Conservation (phyloP, 495 filamentous ascomycete species). For the Cenococcum geophilum region DNA sequence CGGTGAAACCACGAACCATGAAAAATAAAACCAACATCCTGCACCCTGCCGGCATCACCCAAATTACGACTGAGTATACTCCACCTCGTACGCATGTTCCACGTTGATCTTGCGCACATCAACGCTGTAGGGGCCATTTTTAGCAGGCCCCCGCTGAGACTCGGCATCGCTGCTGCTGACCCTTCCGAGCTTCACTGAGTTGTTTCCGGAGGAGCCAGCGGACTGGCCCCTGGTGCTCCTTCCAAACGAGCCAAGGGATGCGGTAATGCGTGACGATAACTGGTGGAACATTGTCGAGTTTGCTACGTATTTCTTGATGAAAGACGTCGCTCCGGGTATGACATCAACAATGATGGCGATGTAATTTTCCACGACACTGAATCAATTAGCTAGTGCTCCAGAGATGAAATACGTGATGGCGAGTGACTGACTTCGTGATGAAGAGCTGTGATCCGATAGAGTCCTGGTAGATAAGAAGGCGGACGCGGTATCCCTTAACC, state of each 20-base stretch:
- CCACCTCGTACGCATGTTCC: too few species aligned
- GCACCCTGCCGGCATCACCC: too few species aligned
- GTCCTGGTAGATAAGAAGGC: constrained; percentile 1
- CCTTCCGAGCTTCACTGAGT: background rate
- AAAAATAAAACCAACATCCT: too few species aligned
- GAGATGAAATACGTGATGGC: background rate
- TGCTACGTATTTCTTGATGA: background rate
- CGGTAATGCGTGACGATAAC: constrained; percentile 1
- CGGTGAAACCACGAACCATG: too few species aligned
- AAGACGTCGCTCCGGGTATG: constrained; percentile 6
- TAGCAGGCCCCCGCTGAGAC: background rate
- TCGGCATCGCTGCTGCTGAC: constrained; percentile 4
- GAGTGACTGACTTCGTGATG: constrained; percentile 13
- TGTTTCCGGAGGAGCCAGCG: background rate
- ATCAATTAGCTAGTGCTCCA: background rate
- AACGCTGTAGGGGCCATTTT: too few species aligned
- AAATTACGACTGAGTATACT: too few species aligned
- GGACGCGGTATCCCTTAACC: constrained; percentile 14
- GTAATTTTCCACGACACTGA: constrained; percentile 9
- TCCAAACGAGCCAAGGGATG: background rate
- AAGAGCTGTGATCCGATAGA: constrained; percentile 11
- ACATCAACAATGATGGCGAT: constrained; percentile 2
- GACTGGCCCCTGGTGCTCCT: background rate
- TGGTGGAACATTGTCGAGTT: background rate
- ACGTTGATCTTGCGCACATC: too few species aligned